Conservation (phyloP, 2,329 filamentous ascomycete species). For the Exophiala calicioides region DNA sequence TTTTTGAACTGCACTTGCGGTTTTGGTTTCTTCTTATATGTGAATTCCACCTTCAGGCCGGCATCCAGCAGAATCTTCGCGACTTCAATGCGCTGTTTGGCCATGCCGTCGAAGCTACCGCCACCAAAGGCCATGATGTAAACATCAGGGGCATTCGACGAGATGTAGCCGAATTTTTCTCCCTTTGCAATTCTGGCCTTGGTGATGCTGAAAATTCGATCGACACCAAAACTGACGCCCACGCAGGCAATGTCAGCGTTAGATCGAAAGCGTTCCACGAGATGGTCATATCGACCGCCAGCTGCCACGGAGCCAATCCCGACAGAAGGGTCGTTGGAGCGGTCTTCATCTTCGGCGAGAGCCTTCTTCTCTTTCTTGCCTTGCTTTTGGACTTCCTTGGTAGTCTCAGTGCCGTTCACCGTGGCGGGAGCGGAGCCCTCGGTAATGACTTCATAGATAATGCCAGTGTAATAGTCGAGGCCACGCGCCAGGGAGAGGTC, state of each 20-base stretch:
- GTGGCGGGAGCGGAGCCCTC: slow-evolving; percentile 67
- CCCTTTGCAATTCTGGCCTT: slow-evolving; percentile 70
- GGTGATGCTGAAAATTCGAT: slow-evolving; percentile 91
- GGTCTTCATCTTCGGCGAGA: slow-evolving; percentile 63
- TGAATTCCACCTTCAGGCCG: slow-evolving; percentile 88
- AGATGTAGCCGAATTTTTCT: slow-evolving; percentile 52
- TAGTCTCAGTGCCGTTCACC: slow-evolving; percentile 38
- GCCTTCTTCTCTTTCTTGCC: slow-evolving; percentile 59
- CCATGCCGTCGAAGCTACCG: slow-evolving; percentile 76
- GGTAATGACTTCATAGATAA: slow-evolving; percentile 88
- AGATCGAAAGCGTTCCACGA: slow-evolving; percentile 90
- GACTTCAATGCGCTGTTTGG: slow-evolving; percentile 82
- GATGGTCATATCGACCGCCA: slow-evolving; percentile 86
- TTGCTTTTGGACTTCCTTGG: slow-evolving; percentile 47
- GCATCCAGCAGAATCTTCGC: slow-evolving; percentile 78
- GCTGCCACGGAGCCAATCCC: slow-evolving; percentile 87
- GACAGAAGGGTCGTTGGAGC: slow-evolving; percentile 75
- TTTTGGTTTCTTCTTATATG: slow-evolving; percentile 78
- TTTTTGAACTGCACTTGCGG: slow-evolving; percentile 87
- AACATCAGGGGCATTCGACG: slow-evolving; percentile 65
- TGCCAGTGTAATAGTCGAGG: slow-evolving; percentile 87
- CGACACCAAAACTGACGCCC: slow-evolving; percentile 89
- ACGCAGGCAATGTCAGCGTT: slow-evolving; percentile 87
- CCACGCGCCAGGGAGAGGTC: slow-evolving; percentile 88
- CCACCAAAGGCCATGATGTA: slow-evolving; percentile 95